Conservation (phyloP, 2,329 filamentous ascomycete species). For the Fusarium avenaceum region DNA sequence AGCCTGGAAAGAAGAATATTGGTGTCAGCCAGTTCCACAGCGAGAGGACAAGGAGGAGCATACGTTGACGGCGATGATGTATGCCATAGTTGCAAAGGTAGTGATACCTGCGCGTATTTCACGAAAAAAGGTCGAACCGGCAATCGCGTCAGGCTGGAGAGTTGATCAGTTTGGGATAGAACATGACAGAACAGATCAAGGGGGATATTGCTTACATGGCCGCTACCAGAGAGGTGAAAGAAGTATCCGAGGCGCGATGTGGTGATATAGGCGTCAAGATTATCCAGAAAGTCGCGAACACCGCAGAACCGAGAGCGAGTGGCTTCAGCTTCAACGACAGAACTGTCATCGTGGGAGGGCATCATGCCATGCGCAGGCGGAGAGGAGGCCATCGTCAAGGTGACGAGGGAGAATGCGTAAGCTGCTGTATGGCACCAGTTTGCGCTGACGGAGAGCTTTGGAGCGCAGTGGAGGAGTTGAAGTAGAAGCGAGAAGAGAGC, state of each 20-base stretch:
- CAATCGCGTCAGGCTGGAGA: slow-evolving; percentile 73
- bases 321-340: not conserved
- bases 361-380: slow-evolving; percentile 29
- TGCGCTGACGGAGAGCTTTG: not conserved
- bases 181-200: no score
- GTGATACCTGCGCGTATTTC: slow-evolving; percentile 85
- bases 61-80: slow-evolving; percentile 83
- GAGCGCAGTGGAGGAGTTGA: not conserved
- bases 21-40: slow-evolving; percentile 6
- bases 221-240: slow-evolving; percentile 76
- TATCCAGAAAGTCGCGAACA: slow-evolving; percentile 55
- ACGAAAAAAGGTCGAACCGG: slow-evolving; percentile 78
- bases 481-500: not conserved
- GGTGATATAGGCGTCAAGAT: slow-evolving; percentile 55
- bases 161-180: not conserved
- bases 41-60: slow-evolving; percentile 36
- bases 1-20: slow-evolving; percentile 67
- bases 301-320: slow-evolving; percentile 51
- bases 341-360: slow-evolving; percentile 9
- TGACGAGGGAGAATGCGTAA: not conserved
- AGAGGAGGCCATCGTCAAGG: slow-evolving; percentile 27
- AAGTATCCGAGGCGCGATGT: slow-evolving; percentile 67
- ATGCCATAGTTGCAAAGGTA: slow-evolving; percentile 86
- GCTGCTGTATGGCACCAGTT: not conserved
- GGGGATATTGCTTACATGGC: slow-evolving; percentile 68